Base-by-base conservation (phyloP, 2,329 filamentous ascomycete species). In the Fusarium agapanthi region DNA sequence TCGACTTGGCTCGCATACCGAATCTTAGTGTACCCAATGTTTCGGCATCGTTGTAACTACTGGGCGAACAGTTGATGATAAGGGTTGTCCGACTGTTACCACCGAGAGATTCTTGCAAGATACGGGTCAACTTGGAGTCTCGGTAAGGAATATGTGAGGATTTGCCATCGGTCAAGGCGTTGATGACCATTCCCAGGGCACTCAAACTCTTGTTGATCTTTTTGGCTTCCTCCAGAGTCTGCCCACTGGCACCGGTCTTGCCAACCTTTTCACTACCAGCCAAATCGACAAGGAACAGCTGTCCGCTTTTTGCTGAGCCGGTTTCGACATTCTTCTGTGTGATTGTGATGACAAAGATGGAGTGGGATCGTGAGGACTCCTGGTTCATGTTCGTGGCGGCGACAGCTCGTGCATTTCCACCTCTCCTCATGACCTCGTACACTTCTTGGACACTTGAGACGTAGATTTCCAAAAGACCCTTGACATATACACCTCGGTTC, bases 181-280 rank as follows among this genome's bases (percentile, higher is more conserved):
- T 98, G 88, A 99, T 99, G 85, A 98, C 96, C 95, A 98, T 98
- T 78, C 96, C 96, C 68, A 99, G 88, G 61, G 96, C 95, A 85
- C 95, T 98, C 86, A 99, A 89, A 88, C 95, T 98, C 88, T 98
- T 98, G 89, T 99, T 99, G 88, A 99, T 99, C 88, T 99, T 99
- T 88, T 98, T 98, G 69, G 96, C 96, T 82, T 99, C 96, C 83
- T 98, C 96, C 47, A 99, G 87, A 9, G 95, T 98, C 84, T 98
- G 96, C 64, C 96, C 96, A 81, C 94, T 98, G 71, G 96, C 96
- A 76, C 96, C 96, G 35, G 96, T 99, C 88, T 99, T 98, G 81
- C 96, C 95, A 57, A 98, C 95, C 86, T 98, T 98, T 85, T 99
- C 96, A 79, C 94, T 97, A 87, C 96, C 96, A 59, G 96, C 96